These are phyloP conservation scores for Porpolomopsis calyptriformis DNA, from an alignment of 768 basidiomycete genomes.

Conservation along the genomic window DNA sequence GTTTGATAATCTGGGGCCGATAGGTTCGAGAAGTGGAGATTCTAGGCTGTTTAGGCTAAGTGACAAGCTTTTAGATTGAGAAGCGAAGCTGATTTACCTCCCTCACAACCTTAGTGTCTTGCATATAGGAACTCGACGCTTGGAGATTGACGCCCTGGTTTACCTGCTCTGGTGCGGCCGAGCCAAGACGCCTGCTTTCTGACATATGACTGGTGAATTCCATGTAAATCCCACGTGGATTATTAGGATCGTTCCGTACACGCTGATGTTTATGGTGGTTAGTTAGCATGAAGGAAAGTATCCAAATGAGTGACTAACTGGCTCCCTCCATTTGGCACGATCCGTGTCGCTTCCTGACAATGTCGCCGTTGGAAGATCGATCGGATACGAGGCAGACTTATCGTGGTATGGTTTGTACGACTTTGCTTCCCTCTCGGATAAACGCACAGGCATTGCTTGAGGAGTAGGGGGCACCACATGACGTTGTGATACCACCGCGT, in stretches of 20 bases:
- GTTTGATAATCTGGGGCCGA: no score
- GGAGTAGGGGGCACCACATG: background rate
- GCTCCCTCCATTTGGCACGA: conserved; percentile 5
- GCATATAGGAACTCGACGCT: no score
- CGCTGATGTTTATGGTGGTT: background rate
- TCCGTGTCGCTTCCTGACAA: conserved; percentile 9
- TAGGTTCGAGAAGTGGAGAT: no score
- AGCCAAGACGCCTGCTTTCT: background rate
- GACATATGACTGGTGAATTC: background rate
- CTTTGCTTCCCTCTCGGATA: conserved; percentile 13
- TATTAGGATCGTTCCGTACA: background rate
- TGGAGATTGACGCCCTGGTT: no score
- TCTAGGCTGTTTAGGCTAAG: no score
- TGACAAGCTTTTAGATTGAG: no score
- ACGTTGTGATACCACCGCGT: background rate
- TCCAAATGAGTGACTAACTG: background rate
- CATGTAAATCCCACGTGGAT: background rate
- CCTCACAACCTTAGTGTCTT: no score
- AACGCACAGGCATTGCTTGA: conserved; percentile 4
- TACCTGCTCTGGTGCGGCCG: background rate
- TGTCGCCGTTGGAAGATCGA: conserved; percentile 4
- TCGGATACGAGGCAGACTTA: conserved; percentile 7
- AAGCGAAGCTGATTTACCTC: no score
- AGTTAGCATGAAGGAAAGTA: background rate
- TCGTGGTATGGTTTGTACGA: conserved; percentile 7